Conservation (phyloP, 2,329 filamentous ascomycete genomes). For the Colletotrichum sojae region DNA sequence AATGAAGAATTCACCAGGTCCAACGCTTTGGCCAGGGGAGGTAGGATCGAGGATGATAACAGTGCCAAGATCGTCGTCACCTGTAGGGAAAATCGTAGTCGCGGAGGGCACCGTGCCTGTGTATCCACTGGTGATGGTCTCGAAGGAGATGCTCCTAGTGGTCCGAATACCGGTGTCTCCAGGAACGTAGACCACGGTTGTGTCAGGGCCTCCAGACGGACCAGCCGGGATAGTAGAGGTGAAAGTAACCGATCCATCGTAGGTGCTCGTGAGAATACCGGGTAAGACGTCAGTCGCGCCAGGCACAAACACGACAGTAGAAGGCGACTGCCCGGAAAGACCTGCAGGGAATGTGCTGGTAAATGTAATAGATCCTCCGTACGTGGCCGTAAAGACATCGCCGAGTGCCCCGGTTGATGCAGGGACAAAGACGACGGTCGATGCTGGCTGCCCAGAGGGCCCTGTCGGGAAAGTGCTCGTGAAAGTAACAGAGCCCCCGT, state of each 20-base stretch:
- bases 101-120: slow-evolving; percentile 15
- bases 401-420: background rate
- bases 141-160: slow-evolving; percentile 25
- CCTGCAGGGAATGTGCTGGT: slow-evolving; percentile 3
- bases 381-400: slow-evolving; percentile 11
- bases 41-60: slow-evolving; percentile 17
- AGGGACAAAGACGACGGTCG: slow-evolving; percentile 9
- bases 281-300: background rate
- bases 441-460: background rate
- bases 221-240: slow-evolving; percentile 17
- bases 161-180: background rate
- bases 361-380: slow-evolving; percentile 9
- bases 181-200: slow-evolving; percentile 3
- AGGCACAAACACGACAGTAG: slow-evolving; percentile 14
- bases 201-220: slow-evolving; percentile 9
- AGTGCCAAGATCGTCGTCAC: background rate
- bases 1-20: background rate
- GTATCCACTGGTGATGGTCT: slow-evolving; percentile 21
- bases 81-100: slow-evolving; percentile 20
- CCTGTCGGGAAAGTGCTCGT: slow-evolving; percentile 6
- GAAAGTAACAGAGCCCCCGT: slow-evolving; percentile 11
- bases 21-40: background rate
- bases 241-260: slow-evolving; percentile 15
- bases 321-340: background rate
- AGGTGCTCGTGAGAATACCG: slow-evolving; percentile 18